phyloP scores from a whole-genome alignment of 371 early-diverging fungal species.

The Apophysomyces sp. region DNA sequence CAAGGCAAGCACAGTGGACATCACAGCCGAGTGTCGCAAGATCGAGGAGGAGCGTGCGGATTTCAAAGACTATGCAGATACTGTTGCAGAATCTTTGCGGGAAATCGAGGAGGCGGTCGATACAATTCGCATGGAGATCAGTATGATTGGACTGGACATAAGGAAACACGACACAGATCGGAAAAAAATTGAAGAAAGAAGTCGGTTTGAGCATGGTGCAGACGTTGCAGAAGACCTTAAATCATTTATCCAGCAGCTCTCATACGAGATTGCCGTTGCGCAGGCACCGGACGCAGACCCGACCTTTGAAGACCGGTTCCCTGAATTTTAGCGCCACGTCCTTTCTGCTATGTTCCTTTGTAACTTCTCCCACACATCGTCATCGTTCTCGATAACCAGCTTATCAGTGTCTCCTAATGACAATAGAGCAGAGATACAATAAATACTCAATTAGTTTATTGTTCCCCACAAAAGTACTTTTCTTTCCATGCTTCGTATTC shows the following conservation, averaged over 20 bases:
- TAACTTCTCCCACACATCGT: neutral
- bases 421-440: neutral
- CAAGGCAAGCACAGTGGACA: slow-evolving; percentile 23
- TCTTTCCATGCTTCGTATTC: neutral
- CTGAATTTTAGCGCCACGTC: slow-evolving; percentile 29
- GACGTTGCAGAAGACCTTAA: slow-evolving; percentile 42
- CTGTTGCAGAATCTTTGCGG: slow-evolving; percentile 34
- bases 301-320: slow-evolving; percentile 47
- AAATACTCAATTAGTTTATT: neutral
- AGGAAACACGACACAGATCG: slow-evolving; percentile 43
- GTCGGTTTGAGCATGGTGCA: slow-evolving; percentile 41
- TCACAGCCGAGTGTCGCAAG: slow-evolving; percentile 43
- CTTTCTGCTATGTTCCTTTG: neutral
- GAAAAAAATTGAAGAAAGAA: slow-evolving; percentile 43
- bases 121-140: slow-evolving; percentile 41
- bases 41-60: slow-evolving; percentile 56
- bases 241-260: slow-evolving; percentile 34
- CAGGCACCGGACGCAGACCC: slow-evolving; percentile 52
- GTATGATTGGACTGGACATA: slow-evolving; percentile 47
- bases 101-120: slow-evolving; percentile 38
- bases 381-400: neutral
- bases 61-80: slow-evolving; percentile 41
- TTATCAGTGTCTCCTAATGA: neutral
- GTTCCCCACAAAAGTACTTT: neutral
- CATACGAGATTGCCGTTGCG: slow-evolving; percentile 37